Base-by-base conservation (phyloP, 2,329 filamentous ascomycete species). In the Xylariaceae sp. region DNA sequence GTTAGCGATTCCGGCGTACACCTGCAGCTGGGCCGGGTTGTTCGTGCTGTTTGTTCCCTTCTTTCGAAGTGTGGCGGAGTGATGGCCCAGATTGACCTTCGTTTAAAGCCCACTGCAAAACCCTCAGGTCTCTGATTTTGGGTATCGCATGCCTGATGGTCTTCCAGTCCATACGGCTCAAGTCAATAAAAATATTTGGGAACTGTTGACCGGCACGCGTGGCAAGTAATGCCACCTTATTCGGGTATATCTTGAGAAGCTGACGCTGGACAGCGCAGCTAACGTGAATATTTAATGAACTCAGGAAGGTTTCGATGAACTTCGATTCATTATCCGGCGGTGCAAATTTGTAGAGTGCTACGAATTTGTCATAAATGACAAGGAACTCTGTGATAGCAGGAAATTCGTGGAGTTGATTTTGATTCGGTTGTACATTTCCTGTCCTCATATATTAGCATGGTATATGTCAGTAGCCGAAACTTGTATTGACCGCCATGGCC, bases 291-390 rank as follows among this genome's bases (percentile, higher is more conserved):
- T 64, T 60, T 34, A 63, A 44, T 15, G 53, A 47, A n/a, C 49
- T 51, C 15, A 65, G 55, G 34, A 59, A 63, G 5, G 49, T 37
- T 37, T 51, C 43, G 47, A 65, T 62, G 36, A 64, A 65, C 3
- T 51, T 37, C 5, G 47, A 16, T 3, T 64, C 58, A 37, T 53
- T 59, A 19, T 55, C 47, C 5, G 60, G 58, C 2, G 49, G 52
- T 37, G 60, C 52, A 2, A 55, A 52, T 34, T 56, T 61, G 39
- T 65, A 64, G 1, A 39, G 51, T 21, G 45, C 48, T 26, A 50
- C 54, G 41, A 54, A 64, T n/a, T 54, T 34, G 47, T 61, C 54
- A 47, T 62, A 65, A 10, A 54, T 55, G 10, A 55, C 40, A 40
- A 51, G 10, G 15, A 59, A 59, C 5, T 53, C 47, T 4, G n/a